phyloP scores from a whole-genome alignment of 257 asterid species.

The Cordia subcordata region DNA sequence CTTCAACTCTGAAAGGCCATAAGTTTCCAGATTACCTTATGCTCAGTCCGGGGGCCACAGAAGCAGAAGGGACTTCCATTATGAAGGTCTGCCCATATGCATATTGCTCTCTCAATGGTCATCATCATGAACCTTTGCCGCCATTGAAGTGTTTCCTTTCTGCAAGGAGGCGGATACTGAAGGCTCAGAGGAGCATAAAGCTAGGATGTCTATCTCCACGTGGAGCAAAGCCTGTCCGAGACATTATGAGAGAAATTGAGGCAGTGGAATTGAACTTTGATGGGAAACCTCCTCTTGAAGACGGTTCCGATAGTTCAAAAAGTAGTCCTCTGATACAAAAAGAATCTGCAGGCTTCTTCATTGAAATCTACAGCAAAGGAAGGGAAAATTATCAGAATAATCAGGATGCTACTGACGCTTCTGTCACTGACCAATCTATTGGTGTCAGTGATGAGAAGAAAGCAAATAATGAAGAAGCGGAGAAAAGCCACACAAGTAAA shows the following conservation, averaged over 20 bases:
- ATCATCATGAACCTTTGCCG: constrained; percentile 56
- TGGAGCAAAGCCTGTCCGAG: constrained; percentile 19
- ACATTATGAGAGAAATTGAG: background rate
- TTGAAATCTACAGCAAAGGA: constrained; percentile 42
- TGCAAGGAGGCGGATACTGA: constrained; percentile 49
- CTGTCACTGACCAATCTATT: background rate
- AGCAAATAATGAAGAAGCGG: constrained; percentile 1
- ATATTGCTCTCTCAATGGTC: constrained; percentile 94
- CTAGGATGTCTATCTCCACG: constrained; percentile 49
- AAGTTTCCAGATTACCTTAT: constrained; percentile 67
- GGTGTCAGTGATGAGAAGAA: constrained; percentile 5
- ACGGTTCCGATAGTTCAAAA: constrained; percentile 5
- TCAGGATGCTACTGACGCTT: background rate
- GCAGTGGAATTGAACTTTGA: constrained; percentile 1
- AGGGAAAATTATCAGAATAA: constrained; percentile 12
- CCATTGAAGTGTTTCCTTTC: constrained; percentile 71
- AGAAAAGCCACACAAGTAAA: constrained; percentile 7
- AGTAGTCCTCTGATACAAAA: constrained; percentile 20
- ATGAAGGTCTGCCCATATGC: constrained; percentile 72
- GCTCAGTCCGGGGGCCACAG: constrained; percentile 56
- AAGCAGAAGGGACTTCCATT: constrained; percentile 57
- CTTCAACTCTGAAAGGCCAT: constrained; percentile 66
- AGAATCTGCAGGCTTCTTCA: constrained; percentile 33
- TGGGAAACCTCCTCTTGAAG: constrained; percentile 11
- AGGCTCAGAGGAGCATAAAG: constrained; percentile 49